Conservation (phyloP, 2,329 filamentous ascomycete genomes). For the Hymenoscyphus scutula region DNA sequence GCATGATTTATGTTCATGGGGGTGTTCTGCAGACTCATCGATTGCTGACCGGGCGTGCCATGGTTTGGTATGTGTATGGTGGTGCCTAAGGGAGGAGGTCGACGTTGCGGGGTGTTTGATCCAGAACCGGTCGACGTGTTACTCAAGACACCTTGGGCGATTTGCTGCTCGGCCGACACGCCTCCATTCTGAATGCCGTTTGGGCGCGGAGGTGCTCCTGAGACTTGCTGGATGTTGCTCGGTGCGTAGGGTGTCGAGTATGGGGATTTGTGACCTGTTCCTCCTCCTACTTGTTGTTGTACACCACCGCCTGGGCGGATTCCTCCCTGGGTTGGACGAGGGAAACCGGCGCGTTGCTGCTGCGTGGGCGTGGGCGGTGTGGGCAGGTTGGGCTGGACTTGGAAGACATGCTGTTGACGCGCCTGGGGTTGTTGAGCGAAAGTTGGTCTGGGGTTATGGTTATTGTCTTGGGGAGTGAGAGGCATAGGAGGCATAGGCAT, state of each 20-base stretch:
- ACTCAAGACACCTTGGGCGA: conserved; percentile 36
- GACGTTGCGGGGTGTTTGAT: conserved; percentile 33
- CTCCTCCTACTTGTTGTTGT: conserved; percentile 33
- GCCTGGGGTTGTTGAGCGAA: conserved; percentile 26
- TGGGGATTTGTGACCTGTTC: conserved; percentile 30
- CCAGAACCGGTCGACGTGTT: conserved; percentile 26
- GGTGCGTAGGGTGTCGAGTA: conserved; percentile 34
- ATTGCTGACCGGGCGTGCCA: conserved; percentile 28
- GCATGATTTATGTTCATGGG: conserved; percentile 35
- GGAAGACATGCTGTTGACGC: conserved; percentile 26
- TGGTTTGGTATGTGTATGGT: conserved; percentile 34
- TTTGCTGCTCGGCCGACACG: conserved; percentile 37
- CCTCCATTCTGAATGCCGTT: conserved; percentile 9
- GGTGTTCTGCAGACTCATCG: conserved; percentile 18
- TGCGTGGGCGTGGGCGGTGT: conserved; percentile 30
- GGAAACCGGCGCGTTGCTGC: conserved; percentile 21
- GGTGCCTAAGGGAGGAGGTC: conserved; percentile 33
- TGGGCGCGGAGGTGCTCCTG: conserved; percentile 22
- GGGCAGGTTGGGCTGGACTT: conserved; percentile 27
- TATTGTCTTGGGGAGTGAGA: conserved; percentile 32
- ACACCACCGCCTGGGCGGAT: conserved; percentile 15
- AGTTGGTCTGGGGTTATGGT: conserved; percentile 25
- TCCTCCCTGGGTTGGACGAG: conserved; percentile 24
- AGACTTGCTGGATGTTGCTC: conserved; percentile 27
- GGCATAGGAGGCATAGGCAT: conserved; percentile 24